These are phyloP conservation scores for Tricholoma terreum DNA, from an alignment of 768 basidiomycete genomes.

Conservation along the genomic window DNA sequence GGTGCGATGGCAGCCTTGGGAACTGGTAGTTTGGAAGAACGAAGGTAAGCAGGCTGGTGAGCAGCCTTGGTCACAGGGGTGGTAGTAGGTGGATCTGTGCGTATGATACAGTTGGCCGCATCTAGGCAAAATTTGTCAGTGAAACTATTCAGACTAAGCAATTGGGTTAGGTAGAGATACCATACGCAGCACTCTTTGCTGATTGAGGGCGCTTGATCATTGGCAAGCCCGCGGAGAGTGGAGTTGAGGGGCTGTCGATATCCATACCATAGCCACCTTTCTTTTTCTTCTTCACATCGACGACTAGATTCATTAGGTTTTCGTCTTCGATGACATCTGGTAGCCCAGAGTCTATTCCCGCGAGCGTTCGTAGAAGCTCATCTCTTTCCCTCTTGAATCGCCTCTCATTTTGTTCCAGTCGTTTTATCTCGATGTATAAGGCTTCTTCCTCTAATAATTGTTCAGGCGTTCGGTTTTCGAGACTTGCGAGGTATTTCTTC, in stretches of 20 bases:
- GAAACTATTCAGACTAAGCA: not conserved
- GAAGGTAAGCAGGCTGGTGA: conserved; percentile 77
- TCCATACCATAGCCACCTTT: conserved; percentile 40
- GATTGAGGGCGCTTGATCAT: conserved; percentile 42
- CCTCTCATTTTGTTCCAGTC: conserved; percentile 91
- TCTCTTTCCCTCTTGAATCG: conserved; percentile 87
- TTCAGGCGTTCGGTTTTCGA: conserved; percentile 85
- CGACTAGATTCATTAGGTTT: conserved; percentile 40
- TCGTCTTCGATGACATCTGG: conserved; percentile 74
- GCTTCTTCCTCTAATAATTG: conserved; percentile 96
- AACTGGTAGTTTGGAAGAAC: conserved; percentile 79
- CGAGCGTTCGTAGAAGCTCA: conserved; percentile 77
- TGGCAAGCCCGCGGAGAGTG: conserved; percentile 32
- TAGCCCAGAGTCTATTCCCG: conserved; percentile 85
- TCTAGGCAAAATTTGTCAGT: conserved; percentile 40
- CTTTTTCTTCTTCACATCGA: conserved; percentile 61
- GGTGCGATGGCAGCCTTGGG: conserved; percentile 73
- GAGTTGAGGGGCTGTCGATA: conserved; percentile 49
- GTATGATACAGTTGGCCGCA: conserved; percentile 67
- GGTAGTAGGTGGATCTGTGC: conserved; percentile 53
- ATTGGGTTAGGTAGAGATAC: conserved; percentile 31
- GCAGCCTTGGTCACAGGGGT: conserved; percentile 69
- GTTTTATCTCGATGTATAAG: conserved; percentile 87
- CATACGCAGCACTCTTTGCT: conserved; percentile 57
- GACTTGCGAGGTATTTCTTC: conserved; percentile 80